Percentiles rank a stretch among this genome's conserved stretches.
Evolutionary conservation across 352 stramenopile species (phyloP).

Genomic region (Phytophthora citricola): DNA sequence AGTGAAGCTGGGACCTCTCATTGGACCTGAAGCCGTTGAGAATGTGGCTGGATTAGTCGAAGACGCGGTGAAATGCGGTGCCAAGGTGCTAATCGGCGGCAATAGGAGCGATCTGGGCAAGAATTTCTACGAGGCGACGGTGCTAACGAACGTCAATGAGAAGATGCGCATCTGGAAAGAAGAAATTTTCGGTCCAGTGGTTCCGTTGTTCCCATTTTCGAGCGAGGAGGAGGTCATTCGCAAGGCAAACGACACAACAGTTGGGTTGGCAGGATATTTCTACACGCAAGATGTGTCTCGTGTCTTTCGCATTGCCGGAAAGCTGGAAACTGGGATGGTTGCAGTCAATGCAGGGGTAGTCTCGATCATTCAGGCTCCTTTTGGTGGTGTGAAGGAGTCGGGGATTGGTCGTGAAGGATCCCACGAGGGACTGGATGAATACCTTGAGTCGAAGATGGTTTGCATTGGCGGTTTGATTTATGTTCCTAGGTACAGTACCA

Average conservation of each 20-base stretch:
- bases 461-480: constrained; percentile 11
- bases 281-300: constrained; percentile 89
- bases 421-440: constrained; percentile 90
- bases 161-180: constrained; percentile 85
- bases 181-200: constrained; percentile 96
- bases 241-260: constrained; percentile 91
- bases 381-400: constrained; percentile 87
- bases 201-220: constrained; percentile 90
- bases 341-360: constrained; percentile 92
- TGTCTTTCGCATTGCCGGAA: constrained; percentile 77
- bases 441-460: constrained; percentile 91
- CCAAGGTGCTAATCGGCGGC: constrained; percentile 83
- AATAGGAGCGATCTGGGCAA: constrained; percentile 55
- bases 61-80: constrained; percentile 90
- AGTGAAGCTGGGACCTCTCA: constrained; percentile 92
- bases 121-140: constrained; percentile 95
- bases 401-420: constrained; percentile 88
- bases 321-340: constrained; percentile 92
- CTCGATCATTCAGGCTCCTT: constrained; percentile 80
- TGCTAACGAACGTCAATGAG: constrained; percentile 82
- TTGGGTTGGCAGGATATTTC: constrained; percentile 93
- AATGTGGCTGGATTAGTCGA: constrained; percentile 85
- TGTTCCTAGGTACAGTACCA: too few relatives aligned
- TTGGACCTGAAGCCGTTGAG: constrained; percentile 89
- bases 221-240: constrained; percentile 93